A percentile compares a stretch with the other conserved stretches of the same genome.
phyloP scores from a whole-genome alignment of 2,329 filamentous ascomycete genomes.

The Hypoxylon sp. region DNA sequence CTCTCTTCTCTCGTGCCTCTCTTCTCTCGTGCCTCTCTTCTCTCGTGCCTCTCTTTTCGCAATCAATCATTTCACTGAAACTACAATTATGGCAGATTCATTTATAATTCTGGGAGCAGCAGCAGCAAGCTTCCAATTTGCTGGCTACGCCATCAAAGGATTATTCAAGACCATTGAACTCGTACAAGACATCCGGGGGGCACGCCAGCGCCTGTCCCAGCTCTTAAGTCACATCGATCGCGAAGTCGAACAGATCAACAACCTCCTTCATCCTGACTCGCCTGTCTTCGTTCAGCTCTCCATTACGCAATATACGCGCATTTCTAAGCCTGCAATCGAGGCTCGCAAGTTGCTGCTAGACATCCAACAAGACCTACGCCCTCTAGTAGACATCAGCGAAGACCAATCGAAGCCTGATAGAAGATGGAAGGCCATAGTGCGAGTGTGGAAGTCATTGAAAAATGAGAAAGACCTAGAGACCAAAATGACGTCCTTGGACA shows the following conservation, averaged over 20 bases:
- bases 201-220: slow-evolving; percentile 6
- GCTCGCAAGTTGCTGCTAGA: slow-evolving; percentile 19
- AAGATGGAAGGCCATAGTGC: neutral
- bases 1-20: neutral
- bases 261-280: slow-evolving; percentile 13
- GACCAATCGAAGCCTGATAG: neutral
- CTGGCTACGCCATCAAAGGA: slow-evolving; percentile 5
- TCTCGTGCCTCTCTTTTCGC: too few species aligned
- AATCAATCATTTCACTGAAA: neutral
- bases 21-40: too few species aligned
- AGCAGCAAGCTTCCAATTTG: slow-evolving; percentile 15
- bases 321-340: slow-evolving; percentile 15
- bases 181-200: neutral
- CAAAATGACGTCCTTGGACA: slow-evolving; percentile 9
- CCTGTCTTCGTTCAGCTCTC: slow-evolving; percentile 14
- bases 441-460: slow-evolving; percentile 12
- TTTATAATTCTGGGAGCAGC: slow-evolving; percentile 12
- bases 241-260: slow-evolving; percentile 8
- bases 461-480: slow-evolving; percentile 13
- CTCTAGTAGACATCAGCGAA: slow-evolving; percentile 6
- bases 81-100: slow-evolving; percentile 4
- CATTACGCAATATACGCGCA: slow-evolving; percentile 12
- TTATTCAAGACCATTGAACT: slow-evolving; percentile 7
- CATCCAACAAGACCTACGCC: slow-evolving; percentile 3
- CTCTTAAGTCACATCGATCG: slow-evolving; percentile 13